Conservation (phyloP, 805 yeast species). For the Kazachstania viticola region DNA sequence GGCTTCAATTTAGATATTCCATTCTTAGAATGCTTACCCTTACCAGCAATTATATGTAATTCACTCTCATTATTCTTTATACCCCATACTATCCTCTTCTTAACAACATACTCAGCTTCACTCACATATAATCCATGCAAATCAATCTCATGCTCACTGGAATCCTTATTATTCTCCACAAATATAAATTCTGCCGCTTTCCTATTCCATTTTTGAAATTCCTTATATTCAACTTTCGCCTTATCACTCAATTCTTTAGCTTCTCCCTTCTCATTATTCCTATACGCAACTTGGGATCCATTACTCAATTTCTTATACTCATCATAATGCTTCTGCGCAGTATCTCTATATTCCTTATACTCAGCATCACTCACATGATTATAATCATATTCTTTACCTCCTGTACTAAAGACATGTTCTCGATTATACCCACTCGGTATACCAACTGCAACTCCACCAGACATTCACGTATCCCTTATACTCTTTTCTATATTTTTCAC, state of each 20-base stretch:
- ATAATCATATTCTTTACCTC: slow-evolving; percentile 38
- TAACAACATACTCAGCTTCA: slow-evolving; percentile 74
- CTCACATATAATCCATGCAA: slow-evolving; percentile 83
- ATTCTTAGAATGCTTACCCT: slow-evolving; percentile 72
- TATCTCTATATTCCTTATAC: slow-evolving; percentile 49
- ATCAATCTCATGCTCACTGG: slow-evolving; percentile 80
- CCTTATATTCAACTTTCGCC: slow-evolving; percentile 45
- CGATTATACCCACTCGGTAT: too few relatives aligned
- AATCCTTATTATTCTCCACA: slow-evolving; percentile 76
- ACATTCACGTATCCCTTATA: slow-evolving; percentile 2
- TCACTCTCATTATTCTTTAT: slow-evolving; percentile 44
- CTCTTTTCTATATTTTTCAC: background rate
- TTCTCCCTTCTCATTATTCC: slow-evolving; percentile 55
- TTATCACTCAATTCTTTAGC: slow-evolving; percentile 67
- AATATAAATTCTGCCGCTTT: slow-evolving; percentile 89
- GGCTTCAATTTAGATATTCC: slow-evolving; percentile 86
- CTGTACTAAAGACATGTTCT: too few relatives aligned
- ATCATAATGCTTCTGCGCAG: slow-evolving; percentile 58
- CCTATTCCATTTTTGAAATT: slow-evolving; percentile 60
- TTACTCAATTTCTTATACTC: slow-evolving; percentile 44
- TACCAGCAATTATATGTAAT: slow-evolving; percentile 81
- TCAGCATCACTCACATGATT: slow-evolving; percentile 61
- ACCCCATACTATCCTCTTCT: slow-evolving; percentile 59
- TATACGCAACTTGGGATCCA: slow-evolving; percentile 68
- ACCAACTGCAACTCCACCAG: slow-evolving; percentile 7